Percentiles rank a stretch among this genome's conserved stretches.
Conservation (phyloP, 257 asterid genomes). For the Gentiana straminea region DNA sequence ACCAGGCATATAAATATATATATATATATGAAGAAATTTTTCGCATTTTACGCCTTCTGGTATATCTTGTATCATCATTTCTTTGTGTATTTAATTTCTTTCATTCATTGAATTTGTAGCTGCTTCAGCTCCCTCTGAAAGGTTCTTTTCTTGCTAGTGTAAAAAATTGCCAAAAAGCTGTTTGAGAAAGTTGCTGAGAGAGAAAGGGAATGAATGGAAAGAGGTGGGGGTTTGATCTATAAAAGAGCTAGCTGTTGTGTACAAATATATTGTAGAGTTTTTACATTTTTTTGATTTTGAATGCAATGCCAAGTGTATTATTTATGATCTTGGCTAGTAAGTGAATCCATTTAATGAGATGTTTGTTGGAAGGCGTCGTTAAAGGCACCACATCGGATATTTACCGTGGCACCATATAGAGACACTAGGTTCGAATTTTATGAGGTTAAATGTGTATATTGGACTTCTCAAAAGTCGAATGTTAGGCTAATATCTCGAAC, state of each 20-base stretch:
- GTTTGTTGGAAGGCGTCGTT: background rate
- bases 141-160: too few relatives aligned
- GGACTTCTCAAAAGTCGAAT: too few relatives aligned
- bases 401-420: background rate
- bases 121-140: background rate
- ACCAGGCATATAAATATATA: background rate
- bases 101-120: constrained; percentile 22
- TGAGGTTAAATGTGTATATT: too few relatives aligned
- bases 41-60: constrained; percentile 1
- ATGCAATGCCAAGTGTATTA: too few relatives aligned
- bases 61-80: constrained; percentile 9
- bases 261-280: background rate
- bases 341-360: background rate
- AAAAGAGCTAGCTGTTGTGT: background rate
- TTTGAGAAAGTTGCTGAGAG: background rate
- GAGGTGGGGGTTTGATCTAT: too few relatives aligned
- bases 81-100: constrained; percentile 13
- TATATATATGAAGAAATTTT: background rate
- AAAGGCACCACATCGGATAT: background rate
- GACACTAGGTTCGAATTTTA: background rate
- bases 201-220: too few relatives aligned
- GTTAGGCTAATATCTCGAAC: too few relatives aligned
- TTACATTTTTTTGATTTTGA: too few relatives aligned
- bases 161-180: background rate
- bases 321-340: background rate